Percentiles rank a stretch among this genome's conserved stretches.
Evolutionary conservation across 2,329 filamentous ascomycete species (phyloP).

Genomic region (Neonectria faginata): DNA sequence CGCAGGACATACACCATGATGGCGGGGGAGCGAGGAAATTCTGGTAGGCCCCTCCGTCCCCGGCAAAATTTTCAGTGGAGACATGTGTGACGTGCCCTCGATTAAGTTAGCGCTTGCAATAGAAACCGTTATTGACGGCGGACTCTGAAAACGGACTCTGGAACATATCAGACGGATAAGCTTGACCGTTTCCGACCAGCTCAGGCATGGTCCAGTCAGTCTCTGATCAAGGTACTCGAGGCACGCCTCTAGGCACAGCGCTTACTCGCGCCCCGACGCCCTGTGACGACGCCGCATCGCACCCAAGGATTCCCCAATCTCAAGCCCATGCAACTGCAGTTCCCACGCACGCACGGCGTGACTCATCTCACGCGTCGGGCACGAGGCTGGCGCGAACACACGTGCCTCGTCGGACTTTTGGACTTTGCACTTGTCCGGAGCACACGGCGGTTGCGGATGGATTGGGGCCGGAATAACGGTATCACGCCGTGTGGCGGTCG

Average conservation of each 20-base stretch:
- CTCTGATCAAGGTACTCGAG: no score
- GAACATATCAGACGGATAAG: no score
- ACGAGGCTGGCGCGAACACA: constrained; percentile 23
- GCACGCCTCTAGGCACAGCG: neutral
- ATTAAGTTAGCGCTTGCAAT: neutral
- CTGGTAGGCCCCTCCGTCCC: neutral
- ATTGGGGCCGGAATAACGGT: neutral
- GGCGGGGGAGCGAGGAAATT: neutral
- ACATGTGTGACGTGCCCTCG: neutral
- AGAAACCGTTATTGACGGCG: neutral
- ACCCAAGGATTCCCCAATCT: neutral
- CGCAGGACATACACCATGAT: neutral
- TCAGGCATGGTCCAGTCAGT: no score
- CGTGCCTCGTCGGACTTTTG: constrained; percentile 19
- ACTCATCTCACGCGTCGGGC: constrained; percentile 1
- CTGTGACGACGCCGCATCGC: neutral
- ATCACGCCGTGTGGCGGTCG: constrained; percentile 13
- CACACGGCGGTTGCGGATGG: neutral
- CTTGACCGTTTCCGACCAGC: no score
- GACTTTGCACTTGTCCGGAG: constrained; percentile 5
- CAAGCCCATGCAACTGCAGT: neutral
- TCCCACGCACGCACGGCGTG: neutral
- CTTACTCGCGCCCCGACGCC: neutral
- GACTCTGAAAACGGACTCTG: neutral
- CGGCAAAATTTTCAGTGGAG: neutral